Base-by-base conservation (phyloP, 805 yeast species). In the Sugiyamaella chiloensis region DNA sequence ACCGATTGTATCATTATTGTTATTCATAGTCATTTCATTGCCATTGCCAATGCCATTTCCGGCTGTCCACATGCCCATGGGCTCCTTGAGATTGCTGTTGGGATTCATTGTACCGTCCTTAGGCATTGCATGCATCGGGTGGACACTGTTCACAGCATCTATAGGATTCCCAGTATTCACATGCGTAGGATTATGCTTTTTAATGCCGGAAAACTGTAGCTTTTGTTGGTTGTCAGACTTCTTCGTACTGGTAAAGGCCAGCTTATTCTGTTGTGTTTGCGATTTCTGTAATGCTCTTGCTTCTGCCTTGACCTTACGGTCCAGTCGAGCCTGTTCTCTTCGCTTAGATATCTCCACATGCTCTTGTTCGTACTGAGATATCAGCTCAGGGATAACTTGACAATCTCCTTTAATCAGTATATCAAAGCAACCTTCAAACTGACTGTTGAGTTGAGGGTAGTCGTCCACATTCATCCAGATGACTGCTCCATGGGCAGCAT, bases 321-420 rank as follows among this genome's bases (percentile, higher is more conserved):
- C 46, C 1, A 31, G 36, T 26, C 42, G 48, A 51, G 55, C 44
- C 47, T 48, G 20, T 51, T 57, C 52, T 44, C 56, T 17, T 56
- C 58, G 34, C 51, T 58, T 47, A 50, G 43, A 32, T 51, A 59
- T 21, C 54, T 51, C 48, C 57, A 53, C 40, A 57, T 48, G 44
- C 55, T 65, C 47, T 49, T 51, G 36, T 47, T 47, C 37, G 31
- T 45, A 62, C 34, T 57, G 63, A 6, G 62, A 58, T 14, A 66
- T 52, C 21, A 70, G 37, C 14, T 52, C 66, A 2, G 82, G 76
- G 8, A 82, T 55, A 29, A 68, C 59, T 59, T 83, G 88, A 58
- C 88, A 82, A 60, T 83, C 86, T 5, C 87, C 88, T 11, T 75
- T 70, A 9, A 82, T 76, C 5, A 80, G 68, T 42, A 82, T 60